Conservation (phyloP, 2,329 filamentous ascomycete genomes). For the Fusarium oligoseptatum region DNA sequence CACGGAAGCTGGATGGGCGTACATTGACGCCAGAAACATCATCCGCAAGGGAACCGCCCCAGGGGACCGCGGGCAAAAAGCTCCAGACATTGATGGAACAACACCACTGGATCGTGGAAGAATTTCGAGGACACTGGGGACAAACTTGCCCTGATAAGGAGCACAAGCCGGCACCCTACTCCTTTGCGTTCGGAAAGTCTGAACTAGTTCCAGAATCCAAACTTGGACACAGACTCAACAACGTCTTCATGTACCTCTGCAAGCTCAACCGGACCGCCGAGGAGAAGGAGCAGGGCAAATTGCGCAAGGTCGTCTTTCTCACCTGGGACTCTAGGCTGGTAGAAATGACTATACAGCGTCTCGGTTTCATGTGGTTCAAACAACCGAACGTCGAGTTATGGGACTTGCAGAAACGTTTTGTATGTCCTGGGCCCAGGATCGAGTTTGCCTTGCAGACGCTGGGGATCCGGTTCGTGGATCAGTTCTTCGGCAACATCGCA, state of each 20-base stretch:
- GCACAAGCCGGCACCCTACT: background rate
- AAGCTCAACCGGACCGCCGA: background rate
- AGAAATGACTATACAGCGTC: background rate
- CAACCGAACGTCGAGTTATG: background rate
- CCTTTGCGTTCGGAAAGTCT: background rate
- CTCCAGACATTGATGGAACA: background rate
- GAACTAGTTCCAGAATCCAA: background rate
- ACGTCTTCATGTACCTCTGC: background rate
- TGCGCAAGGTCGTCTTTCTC: background rate
- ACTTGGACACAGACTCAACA: background rate
- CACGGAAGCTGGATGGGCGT: background rate
- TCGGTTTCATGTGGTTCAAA: background rate
- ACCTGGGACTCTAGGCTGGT: background rate
- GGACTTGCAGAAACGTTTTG: background rate
- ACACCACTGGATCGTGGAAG: background rate
- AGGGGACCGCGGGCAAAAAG: background rate
- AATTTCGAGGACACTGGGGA: background rate
- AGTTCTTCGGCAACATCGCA: background rate
- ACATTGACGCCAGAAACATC: background rate
- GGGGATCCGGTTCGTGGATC: background rate
- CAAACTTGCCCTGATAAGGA: background rate
- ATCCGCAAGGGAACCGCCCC: background rate
- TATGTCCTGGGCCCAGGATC: background rate
- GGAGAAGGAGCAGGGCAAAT: background rate
- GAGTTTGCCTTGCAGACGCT: constrained; percentile 1